These are phyloP conservation scores for Vaccinium vitisidaea DNA, from an alignment of 148 eudicot species.

Conservation along the genomic window DNA sequence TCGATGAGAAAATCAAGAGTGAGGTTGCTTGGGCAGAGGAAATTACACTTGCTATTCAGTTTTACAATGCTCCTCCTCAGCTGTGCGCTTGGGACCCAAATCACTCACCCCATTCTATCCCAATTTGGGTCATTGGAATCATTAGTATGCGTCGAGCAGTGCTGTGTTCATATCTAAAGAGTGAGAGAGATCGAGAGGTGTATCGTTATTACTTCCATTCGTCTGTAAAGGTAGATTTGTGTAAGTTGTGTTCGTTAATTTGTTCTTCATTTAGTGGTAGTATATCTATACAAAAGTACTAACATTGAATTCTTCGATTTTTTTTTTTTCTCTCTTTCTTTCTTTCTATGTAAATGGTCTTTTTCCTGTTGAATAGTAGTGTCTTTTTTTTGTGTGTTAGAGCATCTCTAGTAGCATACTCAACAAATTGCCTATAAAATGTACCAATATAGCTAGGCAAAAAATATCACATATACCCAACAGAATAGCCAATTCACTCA, in stretches of 20 bases:
- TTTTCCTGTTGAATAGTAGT: background rate
- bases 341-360: background rate
- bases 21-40: background rate
- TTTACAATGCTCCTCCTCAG: background rate
- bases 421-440: no score
- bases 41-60: background rate
- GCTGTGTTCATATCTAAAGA: background rate
- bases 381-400: background rate
- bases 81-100: background rate
- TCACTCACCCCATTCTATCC: background rate
- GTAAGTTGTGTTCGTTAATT: background rate
- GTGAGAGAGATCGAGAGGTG: no score
- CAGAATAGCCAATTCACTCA: no score
- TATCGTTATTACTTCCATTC: background rate
- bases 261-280: background rate
- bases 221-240: background rate
- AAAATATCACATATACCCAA: no score
- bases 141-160: background rate
- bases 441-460: no score
- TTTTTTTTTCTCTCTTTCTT: background rate
- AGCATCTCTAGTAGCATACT: no score
- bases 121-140: background rate
- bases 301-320: background rate
- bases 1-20: background rate
- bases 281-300: background rate